These are phyloP conservation scores for Rosa persica DNA, from an alignment of 306 rosid genomes.

Conservation along the genomic window DNA sequence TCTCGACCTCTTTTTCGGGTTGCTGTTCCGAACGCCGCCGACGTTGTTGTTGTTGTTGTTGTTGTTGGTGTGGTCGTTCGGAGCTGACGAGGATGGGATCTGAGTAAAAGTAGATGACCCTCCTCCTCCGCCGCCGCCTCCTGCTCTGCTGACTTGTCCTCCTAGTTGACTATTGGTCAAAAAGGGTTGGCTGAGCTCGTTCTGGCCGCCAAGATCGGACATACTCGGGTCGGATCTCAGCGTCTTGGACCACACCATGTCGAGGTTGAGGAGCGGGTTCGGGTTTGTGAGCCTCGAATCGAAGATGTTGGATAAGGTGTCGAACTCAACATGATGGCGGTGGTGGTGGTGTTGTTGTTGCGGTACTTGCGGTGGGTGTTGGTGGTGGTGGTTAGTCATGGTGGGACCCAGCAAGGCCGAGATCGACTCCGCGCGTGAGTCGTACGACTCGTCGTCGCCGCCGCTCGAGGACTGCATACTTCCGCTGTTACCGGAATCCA, in stretches of 20 bases:
- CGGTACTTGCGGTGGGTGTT: constrained; percentile 4
- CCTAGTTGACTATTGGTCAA: constrained; percentile 37
- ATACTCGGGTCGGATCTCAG: constrained; percentile 53
- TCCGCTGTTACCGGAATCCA: constrained; percentile 91
- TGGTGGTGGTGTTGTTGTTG: constrained; percentile 10
- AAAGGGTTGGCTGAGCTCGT: constrained; percentile 35
- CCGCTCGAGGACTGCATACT: constrained; percentile 92
- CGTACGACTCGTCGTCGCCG: constrained; percentile 73
- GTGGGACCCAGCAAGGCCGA: constrained; percentile 49
- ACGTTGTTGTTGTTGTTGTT: constrained; percentile 12
- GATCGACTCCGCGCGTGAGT: constrained; percentile 70
- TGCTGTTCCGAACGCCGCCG: constrained; percentile 40
- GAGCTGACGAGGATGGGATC: constrained; percentile 26
- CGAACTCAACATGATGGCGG: constrained; percentile 29
- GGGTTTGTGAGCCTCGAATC: constrained; percentile 38
- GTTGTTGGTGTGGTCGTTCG: constrained; percentile 24
- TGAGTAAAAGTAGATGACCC: constrained; percentile 26
- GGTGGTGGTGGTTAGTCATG: constrained; percentile 22
- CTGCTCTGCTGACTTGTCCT: constrained; percentile 31
- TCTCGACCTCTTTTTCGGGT: constrained; percentile 86
- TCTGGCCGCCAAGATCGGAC: constrained; percentile 38
- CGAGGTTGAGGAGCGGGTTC: constrained; percentile 44
- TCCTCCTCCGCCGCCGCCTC: constrained; percentile 5
- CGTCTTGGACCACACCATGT: constrained; percentile 54
- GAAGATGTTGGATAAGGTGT: constrained; percentile 60